These are phyloP conservation scores for Claviceps purpurea DNA, from an alignment of 2,329 filamentous ascomycete species.

Conservation along the genomic window DNA sequence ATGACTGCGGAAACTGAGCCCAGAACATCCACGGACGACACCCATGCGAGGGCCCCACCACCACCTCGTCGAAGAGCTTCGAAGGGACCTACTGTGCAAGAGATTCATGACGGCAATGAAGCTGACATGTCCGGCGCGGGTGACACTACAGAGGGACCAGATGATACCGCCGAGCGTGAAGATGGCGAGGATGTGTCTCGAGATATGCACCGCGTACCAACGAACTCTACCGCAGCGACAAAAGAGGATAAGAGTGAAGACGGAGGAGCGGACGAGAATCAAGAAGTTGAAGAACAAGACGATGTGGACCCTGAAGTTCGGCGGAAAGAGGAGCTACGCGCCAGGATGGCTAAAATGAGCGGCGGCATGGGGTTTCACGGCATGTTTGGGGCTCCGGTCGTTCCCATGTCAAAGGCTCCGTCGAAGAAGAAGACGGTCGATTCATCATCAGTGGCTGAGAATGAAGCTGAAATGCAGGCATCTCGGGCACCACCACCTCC, in stretches of 20 bases:
- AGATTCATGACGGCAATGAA: slow-evolving; percentile 46
- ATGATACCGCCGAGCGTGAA: slow-evolving; percentile 55
- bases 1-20: slow-evolving; percentile 33
- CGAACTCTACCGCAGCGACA: slow-evolving; percentile 23
- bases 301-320: slow-evolving; percentile 79
- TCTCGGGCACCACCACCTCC: slow-evolving; percentile 33
- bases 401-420: slow-evolving; percentile 39
- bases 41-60: slow-evolving; percentile 22
- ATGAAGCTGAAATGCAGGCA: slow-evolving; percentile 30
- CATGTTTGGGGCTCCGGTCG: slow-evolving; percentile 68
- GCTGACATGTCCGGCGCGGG: slow-evolving; percentile 52
- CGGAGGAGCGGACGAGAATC: slow-evolving; percentile 41
- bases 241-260: slow-evolving; percentile 45
- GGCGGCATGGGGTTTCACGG: slow-evolving; percentile 94
- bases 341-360: slow-evolving; percentile 97
- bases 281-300: slow-evolving; percentile 65
- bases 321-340: slow-evolving; percentile 75
- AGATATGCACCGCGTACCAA: slow-evolving; percentile 22
- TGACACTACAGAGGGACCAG: slow-evolving; percentile 48
- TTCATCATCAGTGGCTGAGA: slow-evolving; percentile 18
- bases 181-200: slow-evolving; percentile 52
- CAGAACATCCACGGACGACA: slow-evolving; percentile 37
- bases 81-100: slow-evolving; percentile 27
- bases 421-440: slow-evolving; percentile 37
- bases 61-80: slow-evolving; percentile 40